Conservation (phyloP, 768 basidiomycete genomes). For the Polyporus arcularius region DNA sequence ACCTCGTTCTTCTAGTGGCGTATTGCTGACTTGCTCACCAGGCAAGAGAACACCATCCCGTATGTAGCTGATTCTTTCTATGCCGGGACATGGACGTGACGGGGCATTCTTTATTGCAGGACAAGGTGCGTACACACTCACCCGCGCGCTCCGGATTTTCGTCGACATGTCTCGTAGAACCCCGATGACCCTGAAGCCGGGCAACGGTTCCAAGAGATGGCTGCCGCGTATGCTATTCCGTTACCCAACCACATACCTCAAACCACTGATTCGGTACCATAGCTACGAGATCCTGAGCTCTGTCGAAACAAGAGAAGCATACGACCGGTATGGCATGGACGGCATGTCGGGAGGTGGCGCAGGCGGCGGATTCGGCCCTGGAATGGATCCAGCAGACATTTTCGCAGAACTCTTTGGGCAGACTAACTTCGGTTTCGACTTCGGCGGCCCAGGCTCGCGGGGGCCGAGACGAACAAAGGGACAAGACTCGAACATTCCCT, state of each 20-base stretch:
- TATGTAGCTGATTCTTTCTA: slow-evolving; percentile 39
- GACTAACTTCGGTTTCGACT: slow-evolving; percentile 65
- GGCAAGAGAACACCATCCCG: slow-evolving; percentile 89
- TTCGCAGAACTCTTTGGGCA: slow-evolving; percentile 76
- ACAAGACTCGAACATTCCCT: slow-evolving; percentile 73
- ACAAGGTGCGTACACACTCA: slow-evolving; percentile 52
- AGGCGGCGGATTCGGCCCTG: slow-evolving; percentile 31
- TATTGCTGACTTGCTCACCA: slow-evolving; percentile 34
- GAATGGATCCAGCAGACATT: slow-evolving; percentile 64
- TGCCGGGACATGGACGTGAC: not conserved
- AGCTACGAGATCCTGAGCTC: slow-evolving; percentile 87
- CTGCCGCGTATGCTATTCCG: slow-evolving; percentile 66
- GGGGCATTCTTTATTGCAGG: slow-evolving; percentile 42
- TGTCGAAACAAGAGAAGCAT: slow-evolving; percentile 62
- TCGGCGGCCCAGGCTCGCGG: slow-evolving; percentile 38
- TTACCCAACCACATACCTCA: not conserved
- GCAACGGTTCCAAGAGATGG: slow-evolving; percentile 86
- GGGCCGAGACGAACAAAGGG: slow-evolving; percentile 55
- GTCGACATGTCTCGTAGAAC: slow-evolving; percentile 52
- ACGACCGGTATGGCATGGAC: slow-evolving; percentile 75
- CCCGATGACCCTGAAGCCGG: slow-evolving; percentile 85
- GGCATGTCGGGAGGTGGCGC: slow-evolving; percentile 56
- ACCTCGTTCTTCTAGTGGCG: not conserved
- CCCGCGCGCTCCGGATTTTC: not conserved
- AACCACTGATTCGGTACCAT: slow-evolving; percentile 1